A percentile compares a stretch with the other conserved stretches of the same genome.
Conservation (phyloP, 2,329 filamentous ascomycete genomes). For the Alternaria rosae region DNA sequence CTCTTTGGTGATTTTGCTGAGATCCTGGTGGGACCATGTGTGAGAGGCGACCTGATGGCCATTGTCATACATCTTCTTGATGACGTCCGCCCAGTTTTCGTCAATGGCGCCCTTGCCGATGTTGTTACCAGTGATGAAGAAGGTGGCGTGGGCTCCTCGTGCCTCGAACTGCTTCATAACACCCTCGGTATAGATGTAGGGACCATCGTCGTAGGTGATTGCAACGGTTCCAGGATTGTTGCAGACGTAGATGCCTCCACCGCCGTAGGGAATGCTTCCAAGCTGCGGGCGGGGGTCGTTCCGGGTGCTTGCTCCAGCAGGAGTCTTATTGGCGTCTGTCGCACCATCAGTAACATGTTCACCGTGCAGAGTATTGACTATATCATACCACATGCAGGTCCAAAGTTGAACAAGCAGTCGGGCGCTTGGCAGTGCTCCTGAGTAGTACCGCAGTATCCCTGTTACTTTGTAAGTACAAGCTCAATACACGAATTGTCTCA, state of each 20-base stretch:
- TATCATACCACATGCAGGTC: slow-evolving; percentile 48
- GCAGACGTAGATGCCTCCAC: slow-evolving; percentile 64
- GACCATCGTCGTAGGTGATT: slow-evolving; percentile 73
- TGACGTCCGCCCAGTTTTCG: slow-evolving; percentile 59
- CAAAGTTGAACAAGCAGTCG: slow-evolving; percentile 67
- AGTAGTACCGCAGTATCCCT: slow-evolving; percentile 62
- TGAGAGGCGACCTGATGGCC: slow-evolving; percentile 70
- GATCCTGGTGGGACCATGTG: slow-evolving; percentile 62
- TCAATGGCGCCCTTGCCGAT: slow-evolving; percentile 65
- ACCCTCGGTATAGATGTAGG: slow-evolving; percentile 66
- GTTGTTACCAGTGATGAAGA: slow-evolving; percentile 69
- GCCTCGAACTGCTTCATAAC: slow-evolving; percentile 66
- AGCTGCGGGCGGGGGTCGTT: slow-evolving; percentile 60
- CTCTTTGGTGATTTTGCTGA: slow-evolving; percentile 52
- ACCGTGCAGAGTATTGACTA: not conserved
- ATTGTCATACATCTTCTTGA: slow-evolving; percentile 61
- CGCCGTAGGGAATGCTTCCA: slow-evolving; percentile 64
- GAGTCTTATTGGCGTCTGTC: slow-evolving; percentile 62
- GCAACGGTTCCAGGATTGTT: slow-evolving; percentile 64
- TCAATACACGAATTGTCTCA: not conserved
- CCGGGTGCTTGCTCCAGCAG: slow-evolving; percentile 63
- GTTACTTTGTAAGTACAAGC: not conserved
- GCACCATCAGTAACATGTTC: slow-evolving; percentile 47
- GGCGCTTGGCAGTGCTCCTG: slow-evolving; percentile 66
- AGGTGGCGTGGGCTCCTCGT: slow-evolving; percentile 70